Base-by-base conservation (phyloP, 1,284 basidiomycete species). In the Cryptococcus amylolentus region DNA sequence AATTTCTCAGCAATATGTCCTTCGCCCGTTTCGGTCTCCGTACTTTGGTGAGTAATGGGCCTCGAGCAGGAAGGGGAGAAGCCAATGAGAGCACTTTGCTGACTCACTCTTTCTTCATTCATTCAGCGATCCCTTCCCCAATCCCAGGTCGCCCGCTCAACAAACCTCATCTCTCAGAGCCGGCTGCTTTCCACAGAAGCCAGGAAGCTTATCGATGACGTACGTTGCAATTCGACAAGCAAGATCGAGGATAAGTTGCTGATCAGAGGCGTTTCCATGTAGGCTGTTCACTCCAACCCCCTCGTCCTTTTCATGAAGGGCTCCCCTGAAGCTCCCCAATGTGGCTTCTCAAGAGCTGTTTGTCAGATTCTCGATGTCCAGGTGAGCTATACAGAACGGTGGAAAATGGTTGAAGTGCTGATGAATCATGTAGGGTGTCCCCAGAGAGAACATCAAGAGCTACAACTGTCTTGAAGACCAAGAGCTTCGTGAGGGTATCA, bases 271-370 rank as follows among this genome's bases (percentile, higher is more conserved):
- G 49, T 56, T 35, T 48, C 7, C 7, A 35, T 35, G 26, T 65
- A 84, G 71, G 88, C 88, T 8, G 84, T 93, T 39, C 79, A 83
- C 10, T 75, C 81, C 2, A 84, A 84, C 59, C 89, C 90, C 0
- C 81, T 95, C 5, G 92, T 96, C 16, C 80, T 96, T 12, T 96
- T 96, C 80, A 95, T 96, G 91, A 96, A 96, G 78, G 91, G 87
- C 38, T 86, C 84, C 0, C 87, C 86, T 1, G 81, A 84, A n/a
- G 65, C 78, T 45, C 87, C 87, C 12, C 84, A 86, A 71, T 88
- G 87, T 69, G 87, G 96, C 20, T 98, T 98, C 83, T 95, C 91
- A 23, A 83, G 95, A 49, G 95, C 94, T 1, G 92, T 90, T 1
- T 83, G 91, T 47, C 94, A 98, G 76, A 86, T 97, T 54, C 82